Percentiles rank a stretch among this genome's conserved stretches.
phyloP scores from a whole-genome alignment of 2,329 filamentous ascomycete genomes.

The Pseudodiploospora longispora region DNA sequence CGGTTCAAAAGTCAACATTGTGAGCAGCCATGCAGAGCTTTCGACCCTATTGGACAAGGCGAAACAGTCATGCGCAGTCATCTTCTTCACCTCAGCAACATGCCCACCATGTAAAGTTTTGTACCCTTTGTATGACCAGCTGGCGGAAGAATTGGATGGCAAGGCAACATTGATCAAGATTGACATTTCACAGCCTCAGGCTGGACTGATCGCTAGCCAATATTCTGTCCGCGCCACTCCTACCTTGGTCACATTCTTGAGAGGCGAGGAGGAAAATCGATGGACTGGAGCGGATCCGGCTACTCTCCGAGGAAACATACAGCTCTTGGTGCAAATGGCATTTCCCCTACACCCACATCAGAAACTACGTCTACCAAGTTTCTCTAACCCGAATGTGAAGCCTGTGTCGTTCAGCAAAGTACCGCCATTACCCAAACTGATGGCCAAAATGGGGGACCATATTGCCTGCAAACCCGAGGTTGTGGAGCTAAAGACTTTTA shows the following conservation, averaged over 20 bases:
- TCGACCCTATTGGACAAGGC: constrained; percentile 43
- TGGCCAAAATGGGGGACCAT: constrained; percentile 63
- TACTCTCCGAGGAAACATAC: constrained; percentile 62
- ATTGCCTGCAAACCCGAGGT: constrained; percentile 52
- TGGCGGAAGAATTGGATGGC: constrained; percentile 64
- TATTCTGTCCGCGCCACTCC: constrained; percentile 72
- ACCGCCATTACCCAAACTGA: constrained; percentile 74
- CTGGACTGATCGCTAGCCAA: constrained; percentile 53
- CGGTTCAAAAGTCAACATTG: constrained; percentile 45
- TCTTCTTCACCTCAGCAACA: constrained; percentile 89
- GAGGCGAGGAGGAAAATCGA: constrained; percentile 64
- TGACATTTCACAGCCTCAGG: constrained; percentile 60
- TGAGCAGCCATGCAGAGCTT: constrained; percentile 37
- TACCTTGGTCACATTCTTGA: constrained; percentile 80
- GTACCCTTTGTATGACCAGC: constrained; percentile 72
- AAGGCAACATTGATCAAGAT: constrained; percentile 73
- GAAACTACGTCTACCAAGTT: constrained; percentile 58
- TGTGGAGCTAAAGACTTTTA: constrained; percentile 58
- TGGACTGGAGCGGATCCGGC: constrained; percentile 72
- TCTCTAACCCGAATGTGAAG: constrained; percentile 55
- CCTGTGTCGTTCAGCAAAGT: constrained; percentile 69
- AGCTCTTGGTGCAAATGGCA: constrained; percentile 66
- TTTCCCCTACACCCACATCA: constrained; percentile 70
- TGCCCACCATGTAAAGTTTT: constrained; percentile 78
- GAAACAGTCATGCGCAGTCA: constrained; percentile 60